phyloP scores from a whole-genome alignment of 768 basidiomycete species.

The Kwoniella bestiolae region DNA sequence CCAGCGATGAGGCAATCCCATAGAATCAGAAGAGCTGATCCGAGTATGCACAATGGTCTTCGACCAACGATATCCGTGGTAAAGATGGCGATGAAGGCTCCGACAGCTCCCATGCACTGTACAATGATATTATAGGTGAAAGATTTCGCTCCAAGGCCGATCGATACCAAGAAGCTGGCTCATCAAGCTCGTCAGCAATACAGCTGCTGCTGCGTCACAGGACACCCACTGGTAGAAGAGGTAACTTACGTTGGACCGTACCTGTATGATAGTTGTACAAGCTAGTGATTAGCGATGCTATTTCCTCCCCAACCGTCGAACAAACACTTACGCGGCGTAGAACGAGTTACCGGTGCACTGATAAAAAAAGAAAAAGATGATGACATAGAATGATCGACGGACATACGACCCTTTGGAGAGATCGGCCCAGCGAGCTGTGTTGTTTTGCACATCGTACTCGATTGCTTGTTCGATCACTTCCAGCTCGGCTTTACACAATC shows the following conservation, averaged over 20 bases:
- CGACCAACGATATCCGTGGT: background rate
- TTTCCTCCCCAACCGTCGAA: no score
- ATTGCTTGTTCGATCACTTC: conserved; percentile 1
- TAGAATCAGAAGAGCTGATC: background rate
- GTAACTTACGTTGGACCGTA: conserved; percentile 2
- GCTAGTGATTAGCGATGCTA: background rate
- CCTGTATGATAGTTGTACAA: background rate
- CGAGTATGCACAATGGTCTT: background rate
- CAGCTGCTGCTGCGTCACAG: no score
- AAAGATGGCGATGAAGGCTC: background rate
- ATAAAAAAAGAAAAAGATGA: background rate
- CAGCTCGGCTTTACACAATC: background rate
- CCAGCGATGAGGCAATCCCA: background rate
- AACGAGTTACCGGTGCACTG: background rate
- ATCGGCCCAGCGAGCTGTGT: background rate
- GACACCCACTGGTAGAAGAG: no score
- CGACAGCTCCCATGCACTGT: background rate
- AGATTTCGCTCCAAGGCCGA: background rate
- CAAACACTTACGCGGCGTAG: background rate
- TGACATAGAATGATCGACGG: background rate
- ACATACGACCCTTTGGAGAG: background rate
- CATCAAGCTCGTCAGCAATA: no score
- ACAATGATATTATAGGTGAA: conserved; percentile 3
- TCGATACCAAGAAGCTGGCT: background rate
- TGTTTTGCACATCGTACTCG: background rate